Conservation (phyloP, 495 filamentous ascomycete species). For the Penicillium ochrochloron region DNA sequence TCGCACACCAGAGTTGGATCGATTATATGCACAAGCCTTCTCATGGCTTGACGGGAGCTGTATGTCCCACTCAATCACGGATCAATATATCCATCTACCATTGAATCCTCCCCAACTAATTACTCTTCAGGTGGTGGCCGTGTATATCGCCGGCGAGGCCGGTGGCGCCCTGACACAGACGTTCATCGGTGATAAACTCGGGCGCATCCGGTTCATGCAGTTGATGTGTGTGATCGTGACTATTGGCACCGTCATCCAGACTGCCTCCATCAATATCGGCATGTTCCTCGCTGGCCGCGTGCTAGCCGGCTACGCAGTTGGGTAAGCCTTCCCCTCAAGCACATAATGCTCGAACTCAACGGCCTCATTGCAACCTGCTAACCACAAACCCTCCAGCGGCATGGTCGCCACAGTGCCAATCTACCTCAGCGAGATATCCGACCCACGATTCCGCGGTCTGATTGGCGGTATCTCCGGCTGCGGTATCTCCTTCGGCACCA, state of each 20-base stretch:
- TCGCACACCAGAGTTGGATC: slow-evolving; percentile 64
- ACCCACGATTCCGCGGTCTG: slow-evolving; percentile 56
- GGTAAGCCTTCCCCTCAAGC: slow-evolving; percentile 35
- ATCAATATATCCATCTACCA: no score
- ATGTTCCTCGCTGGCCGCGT: slow-evolving; percentile 64
- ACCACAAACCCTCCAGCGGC: slow-evolving; percentile 34
- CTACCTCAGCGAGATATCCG: slow-evolving; percentile 62
- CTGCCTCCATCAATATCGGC: slow-evolving; percentile 60
- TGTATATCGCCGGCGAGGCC: slow-evolving; percentile 64
- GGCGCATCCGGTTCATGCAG: slow-evolving; percentile 64
- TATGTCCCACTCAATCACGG: slow-evolving; percentile 26
- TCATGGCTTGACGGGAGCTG: slow-evolving; percentile 60
- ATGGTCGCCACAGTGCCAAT: slow-evolving; percentile 62
- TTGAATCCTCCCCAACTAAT: background rate
- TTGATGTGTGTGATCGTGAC: slow-evolving; percentile 61
- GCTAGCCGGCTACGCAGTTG: slow-evolving; percentile 60
- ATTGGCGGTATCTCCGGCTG: slow-evolving; percentile 64
- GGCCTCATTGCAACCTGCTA: background rate
- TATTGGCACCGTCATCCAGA: slow-evolving; percentile 59
- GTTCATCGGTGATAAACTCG: slow-evolving; percentile 58
- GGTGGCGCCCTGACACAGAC: slow-evolving; percentile 58
- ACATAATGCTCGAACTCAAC: background rate
- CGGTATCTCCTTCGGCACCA: slow-evolving; percentile 62
- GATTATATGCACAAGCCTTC: slow-evolving; percentile 62
- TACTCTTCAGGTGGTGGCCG: slow-evolving; percentile 54